Evolutionary conservation across 257 asterid genomes (phyloP).

Genomic region (Asclepias syriaca): DNA sequence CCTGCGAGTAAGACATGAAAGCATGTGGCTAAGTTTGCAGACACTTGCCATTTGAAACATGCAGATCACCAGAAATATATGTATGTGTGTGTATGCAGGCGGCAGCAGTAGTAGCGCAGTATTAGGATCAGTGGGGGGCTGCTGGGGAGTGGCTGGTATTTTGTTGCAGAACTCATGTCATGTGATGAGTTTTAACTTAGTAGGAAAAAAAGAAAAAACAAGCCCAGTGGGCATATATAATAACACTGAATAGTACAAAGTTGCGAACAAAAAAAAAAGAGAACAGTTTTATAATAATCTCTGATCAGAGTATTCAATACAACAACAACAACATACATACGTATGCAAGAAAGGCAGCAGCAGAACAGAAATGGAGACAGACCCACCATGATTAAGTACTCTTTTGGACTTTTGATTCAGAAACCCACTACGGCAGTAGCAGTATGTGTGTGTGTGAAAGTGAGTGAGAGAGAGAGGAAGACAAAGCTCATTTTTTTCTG

Average conservation of each 20-base stretch:
- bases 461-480: too few relatives aligned
- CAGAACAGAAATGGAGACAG: slow-evolving; percentile 21
- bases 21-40: slow-evolving; percentile 26
- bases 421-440: slow-evolving; percentile 17
- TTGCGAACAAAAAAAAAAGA: slow-evolving; percentile 8
- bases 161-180: slow-evolving; percentile 5
- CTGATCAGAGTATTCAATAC: slow-evolving; percentile 1
- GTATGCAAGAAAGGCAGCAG: slow-evolving; percentile 10
- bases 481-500: slow-evolving; percentile 36
- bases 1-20: slow-evolving; percentile 19
- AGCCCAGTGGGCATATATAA: slow-evolving; percentile 12
- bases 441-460: too few relatives aligned
- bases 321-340: slow-evolving; percentile 2
- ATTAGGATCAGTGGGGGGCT: not conserved
- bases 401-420: slow-evolving; percentile 37
- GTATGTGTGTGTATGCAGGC: too few relatives aligned
- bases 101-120: too few relatives aligned
- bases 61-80: slow-evolving; percentile 9
- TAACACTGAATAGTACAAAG: slow-evolving; percentile 7
- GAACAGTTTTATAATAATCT: not conserved
- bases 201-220: too few relatives aligned
- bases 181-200: slow-evolving; percentile 11
- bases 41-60: slow-evolving; percentile 9
- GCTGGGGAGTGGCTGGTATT: not conserved
- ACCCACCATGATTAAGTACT: slow-evolving; percentile 40